Evolutionary conservation across 2,329 filamentous ascomycete genomes (phyloP).

Genomic region (Fusarium ambrosium): DNA sequence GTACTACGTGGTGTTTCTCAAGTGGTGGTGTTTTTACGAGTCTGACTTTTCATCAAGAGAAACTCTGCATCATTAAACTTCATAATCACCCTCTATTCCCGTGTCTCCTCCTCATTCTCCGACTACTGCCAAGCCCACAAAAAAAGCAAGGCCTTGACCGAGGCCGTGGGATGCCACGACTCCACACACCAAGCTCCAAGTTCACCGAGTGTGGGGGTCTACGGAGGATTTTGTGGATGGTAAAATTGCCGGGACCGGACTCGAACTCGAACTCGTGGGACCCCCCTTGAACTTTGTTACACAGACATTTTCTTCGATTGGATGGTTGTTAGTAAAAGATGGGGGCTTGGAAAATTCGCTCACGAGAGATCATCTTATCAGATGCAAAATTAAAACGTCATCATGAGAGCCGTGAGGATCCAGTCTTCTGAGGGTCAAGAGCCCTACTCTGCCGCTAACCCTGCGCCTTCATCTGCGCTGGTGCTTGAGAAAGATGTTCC

Average conservation of each 20-base stretch:
- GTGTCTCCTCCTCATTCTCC: not conserved
- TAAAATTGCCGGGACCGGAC: constrained; percentile 24
- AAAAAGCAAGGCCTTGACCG: constrained; percentile 8
- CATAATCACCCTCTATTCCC: not conserved
- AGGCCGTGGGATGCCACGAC: constrained; percentile 17
- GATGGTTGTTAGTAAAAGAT: not conserved
- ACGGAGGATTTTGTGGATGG: not conserved
- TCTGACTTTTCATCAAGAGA: not conserved
- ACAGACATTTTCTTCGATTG: not conserved
- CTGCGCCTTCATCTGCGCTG: constrained; percentile 20
- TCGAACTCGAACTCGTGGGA: constrained; percentile 29
- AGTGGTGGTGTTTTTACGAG: not conserved
- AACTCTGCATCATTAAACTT: not conserved
- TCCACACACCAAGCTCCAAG: constrained; percentile 5
- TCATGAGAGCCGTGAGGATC: constrained; percentile 35
- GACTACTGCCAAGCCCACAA: not conserved
- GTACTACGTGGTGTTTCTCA: not conserved
- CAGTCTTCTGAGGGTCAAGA: constrained; percentile 9
- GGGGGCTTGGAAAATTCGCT: constrained; percentile 37
- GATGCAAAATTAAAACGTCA: constrained; percentile 24
- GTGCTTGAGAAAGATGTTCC: constrained; percentile 6
- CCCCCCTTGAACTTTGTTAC: constrained; percentile 24
- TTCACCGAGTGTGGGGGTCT: constrained; percentile 4
- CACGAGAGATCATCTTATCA: constrained; percentile 34
- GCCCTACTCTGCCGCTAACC: constrained; percentile 28